These are phyloP conservation scores for Eutypa lata DNA, from an alignment of 2,329 filamentous ascomycete genomes.

Conservation along the genomic window DNA sequence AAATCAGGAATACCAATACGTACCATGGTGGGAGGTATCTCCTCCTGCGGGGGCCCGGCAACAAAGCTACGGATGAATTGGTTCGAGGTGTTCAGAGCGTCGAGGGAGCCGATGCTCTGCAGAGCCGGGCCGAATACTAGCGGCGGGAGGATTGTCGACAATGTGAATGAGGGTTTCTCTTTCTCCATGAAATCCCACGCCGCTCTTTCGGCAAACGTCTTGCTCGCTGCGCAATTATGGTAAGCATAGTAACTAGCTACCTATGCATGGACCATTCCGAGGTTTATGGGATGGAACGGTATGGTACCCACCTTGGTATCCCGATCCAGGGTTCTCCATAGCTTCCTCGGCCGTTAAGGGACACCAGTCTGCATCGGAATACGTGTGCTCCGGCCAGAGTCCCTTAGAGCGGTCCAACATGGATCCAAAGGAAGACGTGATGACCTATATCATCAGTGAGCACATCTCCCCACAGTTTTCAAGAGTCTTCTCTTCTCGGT, in stretches of 20 bases:
- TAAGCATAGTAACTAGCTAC: too few relatives aligned
- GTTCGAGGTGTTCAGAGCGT: conserved; percentile 47
- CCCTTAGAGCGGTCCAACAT: conserved; percentile 36
- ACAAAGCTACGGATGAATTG: too few relatives aligned
- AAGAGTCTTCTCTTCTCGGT: too few relatives aligned
- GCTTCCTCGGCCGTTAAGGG: conserved; percentile 40
- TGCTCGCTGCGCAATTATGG: conserved; percentile 35
- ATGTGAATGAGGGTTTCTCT: conserved; percentile 39
- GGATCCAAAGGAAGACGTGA: conserved; percentile 52
- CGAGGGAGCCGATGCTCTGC: conserved; percentile 38
- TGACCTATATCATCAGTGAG: too few relatives aligned
- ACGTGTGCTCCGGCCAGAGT: conserved; percentile 29
- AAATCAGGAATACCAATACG: too few relatives aligned
- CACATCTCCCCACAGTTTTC: too few relatives aligned
- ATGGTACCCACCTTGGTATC: too few relatives aligned
- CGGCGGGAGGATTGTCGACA: conserved; percentile 37
- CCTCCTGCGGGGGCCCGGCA: too few relatives aligned
- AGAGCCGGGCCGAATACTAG: conserved; percentile 48
- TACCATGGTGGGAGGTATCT: too few relatives aligned
- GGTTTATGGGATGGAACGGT: too few relatives aligned
- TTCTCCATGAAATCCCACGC: conserved; percentile 46
- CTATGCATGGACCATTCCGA: too few relatives aligned
- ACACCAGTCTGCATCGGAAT: conserved; percentile 47
- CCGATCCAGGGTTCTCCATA: conserved; percentile 18
- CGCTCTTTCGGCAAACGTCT: conserved; percentile 47